Percentiles rank a stretch among this genome's conserved stretches.
Conservation (phyloP, 441 rosid genomes). For the Daphne laureola region DNA sequence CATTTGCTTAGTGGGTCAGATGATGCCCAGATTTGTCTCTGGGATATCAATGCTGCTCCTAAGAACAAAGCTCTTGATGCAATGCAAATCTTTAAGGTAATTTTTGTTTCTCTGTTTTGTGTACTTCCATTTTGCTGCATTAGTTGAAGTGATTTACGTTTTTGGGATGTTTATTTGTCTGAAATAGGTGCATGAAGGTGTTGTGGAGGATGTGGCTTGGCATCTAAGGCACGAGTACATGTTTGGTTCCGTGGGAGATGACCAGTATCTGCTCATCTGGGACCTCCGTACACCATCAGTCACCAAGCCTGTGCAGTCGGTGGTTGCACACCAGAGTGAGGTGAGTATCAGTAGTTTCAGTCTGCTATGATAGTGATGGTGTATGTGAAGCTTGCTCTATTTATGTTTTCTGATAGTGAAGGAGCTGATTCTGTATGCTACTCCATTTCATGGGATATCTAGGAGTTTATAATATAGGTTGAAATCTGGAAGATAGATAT, state of each 20-base stretch:
- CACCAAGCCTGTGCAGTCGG: constrained; percentile 71
- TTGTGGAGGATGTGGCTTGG: constrained; percentile 98
- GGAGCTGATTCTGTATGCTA: neutral
- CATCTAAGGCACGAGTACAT: constrained; percentile 87
- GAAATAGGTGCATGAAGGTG: constrained; percentile 86
- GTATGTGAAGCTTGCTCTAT: neutral
- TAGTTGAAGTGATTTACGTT: neutral
- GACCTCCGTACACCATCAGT: constrained; percentile 72
- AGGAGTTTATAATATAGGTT: no score
- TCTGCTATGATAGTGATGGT: neutral
- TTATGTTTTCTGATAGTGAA: neutral
- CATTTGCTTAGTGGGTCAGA: constrained; percentile 92
- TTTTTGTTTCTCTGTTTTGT: neutral
- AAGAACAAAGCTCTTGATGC: constrained; percentile 81
- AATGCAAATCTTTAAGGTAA: constrained; percentile 68
- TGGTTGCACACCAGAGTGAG: constrained; percentile 92
- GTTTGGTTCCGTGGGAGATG: constrained; percentile 98
- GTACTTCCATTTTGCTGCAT: neutral
- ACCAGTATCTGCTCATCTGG: constrained; percentile 81
- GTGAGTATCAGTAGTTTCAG: constrained; percentile 22
- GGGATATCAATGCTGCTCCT: constrained; percentile 79
- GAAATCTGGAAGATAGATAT: no score
- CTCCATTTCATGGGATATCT: no score
- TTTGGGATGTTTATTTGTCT: constrained; percentile 2
- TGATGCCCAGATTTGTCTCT: constrained; percentile 91